Evolutionary conservation across 1,139 yeast species (phyloP), one percentile per base, ranked within the genome.

Genomic region (Schizosaccharomyces versatilis): DNA sequence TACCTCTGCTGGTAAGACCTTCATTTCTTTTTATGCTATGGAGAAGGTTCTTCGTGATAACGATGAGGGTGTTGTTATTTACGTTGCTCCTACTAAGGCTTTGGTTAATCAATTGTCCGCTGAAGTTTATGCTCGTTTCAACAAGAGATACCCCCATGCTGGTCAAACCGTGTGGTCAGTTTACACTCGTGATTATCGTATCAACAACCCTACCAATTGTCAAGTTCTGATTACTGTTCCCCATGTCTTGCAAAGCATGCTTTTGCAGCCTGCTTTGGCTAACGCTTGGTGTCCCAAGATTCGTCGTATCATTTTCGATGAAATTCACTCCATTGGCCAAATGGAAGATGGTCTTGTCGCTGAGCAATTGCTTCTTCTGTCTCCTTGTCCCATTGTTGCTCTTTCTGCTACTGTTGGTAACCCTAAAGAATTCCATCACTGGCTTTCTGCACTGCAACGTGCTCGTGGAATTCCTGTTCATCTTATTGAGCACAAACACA

Each of bases 391-490:
- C 17, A 55, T 55, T 15, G 54, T 54, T 39, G 57, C 57, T n/a
- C 57, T 55, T 10, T 55, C 57, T 7, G 57, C 57, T 15, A 55
- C 57, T 24, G 56, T 55, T n/a, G 57, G 57, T 47, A 55, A 55
- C 39, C 57, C 57, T 3, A 49, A 55, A 6, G 56, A 51, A 15
- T 55, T 55, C 39, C 48, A 52, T 3, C 48, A 47, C 12, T 55
- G 57, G 57, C 51, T 55, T 36, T 54, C 57, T 24, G 55, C 57
- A 10, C 41, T 53, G 41, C 57, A 55, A 32, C 51, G 53, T 10
- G 56, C 57, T 12, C 57, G 53, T 47, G 48, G 52, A 24, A 36
- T 53, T n/a, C 54, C 54, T 10, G 54, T 55, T 24, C 53, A 51
- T 39, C 48, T 55, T 7, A 54, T 55, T 38, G 51, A 52, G 14